Base-by-base conservation (phyloP, 2,329 filamentous ascomycete genomes). In the Magnaporthiopsis poae region DNA sequence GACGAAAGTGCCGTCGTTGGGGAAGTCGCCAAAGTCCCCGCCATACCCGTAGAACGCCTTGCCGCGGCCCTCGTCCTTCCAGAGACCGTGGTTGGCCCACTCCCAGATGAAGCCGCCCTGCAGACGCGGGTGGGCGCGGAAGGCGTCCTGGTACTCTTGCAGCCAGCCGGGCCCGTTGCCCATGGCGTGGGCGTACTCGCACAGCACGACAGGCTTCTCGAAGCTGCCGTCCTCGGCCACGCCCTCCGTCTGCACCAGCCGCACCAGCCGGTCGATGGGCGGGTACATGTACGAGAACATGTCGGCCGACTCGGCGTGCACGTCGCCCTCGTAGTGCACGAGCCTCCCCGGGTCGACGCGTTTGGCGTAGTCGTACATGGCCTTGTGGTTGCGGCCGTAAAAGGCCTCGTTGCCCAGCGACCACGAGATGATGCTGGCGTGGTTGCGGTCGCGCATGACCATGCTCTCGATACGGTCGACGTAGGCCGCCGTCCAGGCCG, bases 361-460 rank as follows among this genome's bases (percentile, higher is more conserved):
- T 68, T 85, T 87, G 64, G 82, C 81, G 72, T 83, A 88, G 3
- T 86, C 77, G 70, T 87, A 87, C 89, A 91, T 91, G 46, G 84
- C 85, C 62, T 80, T 80, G 71, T 89, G 86, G 71, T 91, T 91
- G 11, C 79, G 77, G 0, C 89, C 89, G 71, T 89, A 90, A 72
- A 90, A 91, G 0, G 88, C 84, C 72, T 91, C 89, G 71, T 91
- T 91, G 0, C 89, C 89, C 0, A 91, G 78, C 62, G 86, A 88
- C 89, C 89, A 91, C 60, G 90, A 84, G 63, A 91, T 86, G 64
- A 91, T 80, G n/a, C 82, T 87, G 0, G 89, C 75, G 69, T 90
- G 86, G 67, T 91, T 88, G 75, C 90, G 90, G 74, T 91, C 88
- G 21, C 89, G 81, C 71, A 87, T 81, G 0, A 91, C 80, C 66